Evolutionary conservation across 169 alveolate species (phyloP), one percentile per base, ranked within the genome.

Genomic region (Cryptosporidium tyzzeri): DNA sequence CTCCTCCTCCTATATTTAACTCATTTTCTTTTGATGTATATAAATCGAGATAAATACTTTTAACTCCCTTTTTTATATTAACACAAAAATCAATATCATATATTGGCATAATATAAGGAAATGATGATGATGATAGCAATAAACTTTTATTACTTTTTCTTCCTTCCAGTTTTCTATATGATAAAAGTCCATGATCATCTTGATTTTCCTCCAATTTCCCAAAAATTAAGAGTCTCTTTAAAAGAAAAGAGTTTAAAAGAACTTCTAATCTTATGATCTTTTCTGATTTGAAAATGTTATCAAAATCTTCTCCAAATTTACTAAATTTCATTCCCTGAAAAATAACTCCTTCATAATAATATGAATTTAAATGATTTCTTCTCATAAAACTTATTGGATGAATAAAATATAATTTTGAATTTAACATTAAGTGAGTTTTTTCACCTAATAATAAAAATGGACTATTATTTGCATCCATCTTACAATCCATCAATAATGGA

Each of bases 341-440:
- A 5, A 65, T 16, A 29, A 7, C 8, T 16, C 0, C 33, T 29
- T 65, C 71, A 10, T 65, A 65, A 31, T 26, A 31, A 65, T 37
- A 65, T 48, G 51, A 48, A 23, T 71, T 71, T 6, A 37, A 0
- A 35, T n/a, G 39, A 9, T 55, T 31, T 14, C 14, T 55, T 41
- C 55, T 26, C 2, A 39, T 23, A 59, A 80, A 80, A 33, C 75
- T 61, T 1, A n/a, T 65, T 14, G 89, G 89, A 80, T 80, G 89
- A 26, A 80, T 37, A 39, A 29, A 59, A 44, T 80, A 80, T 3
- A 80, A 29, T 31, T 80, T 80, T 16, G 89, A 80, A 80, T 80
- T 80, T 33, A 80, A 39, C 16, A 80, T 29, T 62, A 80, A 45
- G 14, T 70, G 84, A 10, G 58, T 21, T 21, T 44, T n/a, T 18